phyloP scores from a whole-genome alignment of 371 early-diverging fungal genomes.

The Lichtheimia ornata region DNA sequence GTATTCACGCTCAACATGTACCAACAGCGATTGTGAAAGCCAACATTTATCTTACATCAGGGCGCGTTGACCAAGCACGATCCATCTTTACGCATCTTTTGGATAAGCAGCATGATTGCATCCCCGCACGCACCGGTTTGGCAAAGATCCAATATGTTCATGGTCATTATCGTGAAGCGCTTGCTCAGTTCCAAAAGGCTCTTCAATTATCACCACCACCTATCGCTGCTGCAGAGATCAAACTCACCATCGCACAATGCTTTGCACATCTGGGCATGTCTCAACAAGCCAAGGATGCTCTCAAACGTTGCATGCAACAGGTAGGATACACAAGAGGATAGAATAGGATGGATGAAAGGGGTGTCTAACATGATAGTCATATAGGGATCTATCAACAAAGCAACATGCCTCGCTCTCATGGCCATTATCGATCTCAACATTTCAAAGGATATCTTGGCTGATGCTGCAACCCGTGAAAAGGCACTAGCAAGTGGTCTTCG shows the following conservation, averaged over 20 bases:
- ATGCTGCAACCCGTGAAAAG: constrained; percentile 36
- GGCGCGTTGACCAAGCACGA: constrained; percentile 67
- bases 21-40: constrained; percentile 74
- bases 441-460: constrained; percentile 44
- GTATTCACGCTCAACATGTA: constrained; percentile 69
- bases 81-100: constrained; percentile 70
- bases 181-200: constrained; percentile 76
- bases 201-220: constrained; percentile 55
- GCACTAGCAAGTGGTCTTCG: constrained; percentile 41
- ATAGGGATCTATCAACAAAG: constrained; percentile 40
- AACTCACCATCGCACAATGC: constrained; percentile 89
- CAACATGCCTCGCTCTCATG: constrained; percentile 69
- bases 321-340: constrained; percentile 26
- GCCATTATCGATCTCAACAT: constrained; percentile 81
- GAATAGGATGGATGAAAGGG: neutral
- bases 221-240: constrained; percentile 60
- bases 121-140: constrained; percentile 81
- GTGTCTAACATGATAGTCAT: neutral
- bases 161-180: constrained; percentile 62
- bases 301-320: constrained; percentile 69
- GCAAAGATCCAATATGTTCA: constrained; percentile 65
- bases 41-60: constrained; percentile 59
- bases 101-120: constrained; percentile 56
- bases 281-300: constrained; percentile 69
- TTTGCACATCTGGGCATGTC: constrained; percentile 75